Conservation (phyloP, 768 basidiomycete genomes). For the Trametes gibbosa region DNA sequence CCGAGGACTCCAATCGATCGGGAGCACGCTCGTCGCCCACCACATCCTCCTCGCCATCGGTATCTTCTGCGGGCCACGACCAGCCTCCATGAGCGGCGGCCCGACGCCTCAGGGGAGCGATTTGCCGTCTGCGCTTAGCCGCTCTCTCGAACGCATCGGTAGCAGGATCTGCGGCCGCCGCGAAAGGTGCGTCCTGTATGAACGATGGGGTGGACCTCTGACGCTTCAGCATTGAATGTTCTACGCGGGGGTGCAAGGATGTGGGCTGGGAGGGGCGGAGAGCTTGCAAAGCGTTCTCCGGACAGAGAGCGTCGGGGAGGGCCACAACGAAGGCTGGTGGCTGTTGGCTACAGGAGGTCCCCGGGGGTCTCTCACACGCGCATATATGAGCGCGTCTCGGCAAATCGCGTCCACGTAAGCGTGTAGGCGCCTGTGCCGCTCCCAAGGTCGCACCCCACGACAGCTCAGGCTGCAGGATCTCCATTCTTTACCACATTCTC, state of each 20-base stretch:
- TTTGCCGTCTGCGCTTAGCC: constrained; percentile 19
- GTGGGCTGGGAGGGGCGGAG: background rate
- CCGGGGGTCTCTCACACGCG: background rate
- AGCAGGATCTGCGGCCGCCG: constrained; percentile 3
- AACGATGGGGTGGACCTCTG: constrained; percentile 38
- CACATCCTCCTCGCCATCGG: constrained; percentile 25
- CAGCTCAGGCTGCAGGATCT: background rate
- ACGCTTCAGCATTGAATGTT: constrained; percentile 49
- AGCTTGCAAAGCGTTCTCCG: background rate
- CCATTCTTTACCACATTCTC: background rate
- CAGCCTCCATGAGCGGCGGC: background rate
- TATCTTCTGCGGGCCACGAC: background rate
- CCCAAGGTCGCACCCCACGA: background rate
- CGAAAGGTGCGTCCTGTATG: constrained; percentile 1
- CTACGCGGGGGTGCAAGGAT: background rate
- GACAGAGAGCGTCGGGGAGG: background rate
- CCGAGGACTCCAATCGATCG: background rate
- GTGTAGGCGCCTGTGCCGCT: background rate
- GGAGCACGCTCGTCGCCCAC: constrained; percentile 12
- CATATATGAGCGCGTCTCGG: constrained; percentile 7
- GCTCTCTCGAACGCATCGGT: constrained; percentile 18
- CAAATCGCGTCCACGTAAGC: constrained; percentile 15
- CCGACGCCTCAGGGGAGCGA: background rate
- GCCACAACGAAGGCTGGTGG: constrained; percentile 3
- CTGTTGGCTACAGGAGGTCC: background rate